Conservation (phyloP, 1,284 basidiomycete genomes). For the Stygiomarasmius scandens region DNA sequence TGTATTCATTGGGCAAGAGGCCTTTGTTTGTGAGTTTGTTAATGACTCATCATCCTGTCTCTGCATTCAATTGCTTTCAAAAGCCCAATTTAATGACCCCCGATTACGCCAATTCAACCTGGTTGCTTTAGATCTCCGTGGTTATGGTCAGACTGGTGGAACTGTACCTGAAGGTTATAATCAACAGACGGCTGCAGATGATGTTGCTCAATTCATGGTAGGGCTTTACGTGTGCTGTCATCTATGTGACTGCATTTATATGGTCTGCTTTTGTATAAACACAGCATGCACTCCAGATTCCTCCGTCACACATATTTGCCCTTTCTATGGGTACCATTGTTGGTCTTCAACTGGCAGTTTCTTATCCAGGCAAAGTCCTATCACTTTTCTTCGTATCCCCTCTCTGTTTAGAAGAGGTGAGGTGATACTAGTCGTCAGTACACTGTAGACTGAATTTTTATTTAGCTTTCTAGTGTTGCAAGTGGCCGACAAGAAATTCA, state of each 20-base stretch:
- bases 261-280: too few species aligned
- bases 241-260: too few species aligned
- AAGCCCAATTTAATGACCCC: conserved; percentile 35
- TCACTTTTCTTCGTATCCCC: conserved; percentile 37
- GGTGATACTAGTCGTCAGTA: neutral
- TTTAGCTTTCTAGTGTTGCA: too few species aligned
- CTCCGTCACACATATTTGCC: conserved; percentile 37
- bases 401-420: conserved; percentile 33
- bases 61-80: neutral
- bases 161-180: conserved; percentile 25
- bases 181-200: conserved; percentile 33
- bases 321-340: conserved; percentile 37
- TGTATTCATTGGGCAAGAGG: conserved; percentile 30
- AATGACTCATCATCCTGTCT: too few species aligned
- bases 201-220: conserved; percentile 38
- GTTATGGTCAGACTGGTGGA: conserved; percentile 34
- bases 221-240: neutral
- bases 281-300: conserved; percentile 35
- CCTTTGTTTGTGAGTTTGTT: conserved; percentile 32
- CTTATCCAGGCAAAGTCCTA: conserved; percentile 33
- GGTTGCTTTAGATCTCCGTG: conserved; percentile 33
- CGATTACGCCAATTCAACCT: conserved; percentile 39
- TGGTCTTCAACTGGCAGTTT: conserved; percentile 32
- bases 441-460: too few species aligned
- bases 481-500: too few species aligned